phyloP scores from a whole-genome alignment of 2,329 filamentous ascomycete species.

The Trichoderma harzianum region DNA sequence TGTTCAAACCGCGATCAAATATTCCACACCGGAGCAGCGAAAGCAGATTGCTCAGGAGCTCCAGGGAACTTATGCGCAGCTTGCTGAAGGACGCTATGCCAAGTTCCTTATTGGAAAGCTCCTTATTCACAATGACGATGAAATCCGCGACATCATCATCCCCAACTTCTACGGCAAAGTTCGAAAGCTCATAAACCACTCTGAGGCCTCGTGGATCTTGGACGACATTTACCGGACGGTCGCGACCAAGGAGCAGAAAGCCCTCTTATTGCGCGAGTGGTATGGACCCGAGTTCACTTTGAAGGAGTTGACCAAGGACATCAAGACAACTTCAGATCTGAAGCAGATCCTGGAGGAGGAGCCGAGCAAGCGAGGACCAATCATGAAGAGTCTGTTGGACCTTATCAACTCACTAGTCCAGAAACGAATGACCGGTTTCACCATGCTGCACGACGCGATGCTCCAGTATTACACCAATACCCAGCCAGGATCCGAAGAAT shows the following conservation, averaged over 20 bases:
- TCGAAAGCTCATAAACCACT: slow-evolving; percentile 88
- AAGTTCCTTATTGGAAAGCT: slow-evolving; percentile 97
- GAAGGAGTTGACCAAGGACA: slow-evolving; percentile 58
- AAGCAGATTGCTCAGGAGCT: slow-evolving; percentile 84
- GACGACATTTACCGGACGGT: slow-evolving; percentile 93
- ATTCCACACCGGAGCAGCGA: slow-evolving; percentile 79
- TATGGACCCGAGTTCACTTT: slow-evolving; percentile 92
- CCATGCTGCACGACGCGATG: slow-evolving; percentile 97
- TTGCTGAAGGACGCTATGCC: slow-evolving; percentile 93
- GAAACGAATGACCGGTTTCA: slow-evolving; percentile 96
- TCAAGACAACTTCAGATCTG: slow-evolving; percentile 64
- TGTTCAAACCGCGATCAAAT: slow-evolving; percentile 95
- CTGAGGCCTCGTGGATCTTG: slow-evolving; percentile 95
- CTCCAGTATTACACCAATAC: slow-evolving; percentile 88
- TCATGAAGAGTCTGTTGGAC: slow-evolving; percentile 80
- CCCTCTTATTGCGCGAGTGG: slow-evolving; percentile 84
- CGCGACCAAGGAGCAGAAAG: slow-evolving; percentile 82
- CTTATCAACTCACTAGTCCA: slow-evolving; percentile 91
- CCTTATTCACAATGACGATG: slow-evolving; percentile 83
- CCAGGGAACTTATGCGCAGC: slow-evolving; percentile 74
- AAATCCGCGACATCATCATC: slow-evolving; percentile 84
- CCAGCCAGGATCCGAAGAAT: slow-evolving; percentile 73
- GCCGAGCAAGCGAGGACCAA: slow-evolving; percentile 81
- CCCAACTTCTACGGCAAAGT: slow-evolving; percentile 95
- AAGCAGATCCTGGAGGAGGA: slow-evolving; percentile 68